Evolutionary conservation across 768 basidiomycete species (phyloP).

Genomic region (Phlegmacium glaucopus): DNA sequence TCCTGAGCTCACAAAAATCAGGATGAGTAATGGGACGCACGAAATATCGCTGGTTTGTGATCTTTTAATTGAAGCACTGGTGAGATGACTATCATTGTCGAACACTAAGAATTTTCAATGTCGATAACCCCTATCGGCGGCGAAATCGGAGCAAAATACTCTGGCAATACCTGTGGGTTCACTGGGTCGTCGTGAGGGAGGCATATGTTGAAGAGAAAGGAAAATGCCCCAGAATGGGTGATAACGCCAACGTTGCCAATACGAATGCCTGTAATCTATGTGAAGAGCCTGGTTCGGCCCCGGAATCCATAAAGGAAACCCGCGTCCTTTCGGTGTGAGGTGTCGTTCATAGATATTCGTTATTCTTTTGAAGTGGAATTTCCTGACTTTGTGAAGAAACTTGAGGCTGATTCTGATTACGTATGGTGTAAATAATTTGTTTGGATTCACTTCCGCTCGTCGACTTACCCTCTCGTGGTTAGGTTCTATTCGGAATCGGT

Average conservation of each 20-base stretch:
- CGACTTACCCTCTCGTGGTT: too few species aligned
- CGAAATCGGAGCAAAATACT: slow-evolving; percentile 7
- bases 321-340: slow-evolving; percentile 12
- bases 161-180: slow-evolving; percentile 10
- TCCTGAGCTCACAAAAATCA: neutral
- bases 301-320: slow-evolving; percentile 15
- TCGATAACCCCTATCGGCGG: slow-evolving; percentile 2
- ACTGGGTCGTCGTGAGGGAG: slow-evolving; percentile 14
- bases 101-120: slow-evolving; percentile 6
- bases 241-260: slow-evolving; percentile 20
- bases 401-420: too few species aligned
- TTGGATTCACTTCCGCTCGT: too few species aligned
- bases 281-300: slow-evolving; percentile 13
- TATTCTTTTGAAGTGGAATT: slow-evolving; percentile 1
- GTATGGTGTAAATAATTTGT: too few species aligned
- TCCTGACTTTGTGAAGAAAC: too few species aligned
- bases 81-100: slow-evolving; percentile 6
- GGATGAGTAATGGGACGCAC: slow-evolving; percentile 1
- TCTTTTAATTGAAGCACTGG: slow-evolving; percentile 7
- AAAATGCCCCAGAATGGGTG: slow-evolving; percentile 11
- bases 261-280: slow-evolving; percentile 10
- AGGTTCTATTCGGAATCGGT: too few species aligned
- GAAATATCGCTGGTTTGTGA: neutral
- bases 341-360: slow-evolving; percentile 16
- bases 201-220: slow-evolving; percentile 20